Conservation (phyloP, 192 early-diverging fungal species). For the Entrophospora sp. region DNA sequence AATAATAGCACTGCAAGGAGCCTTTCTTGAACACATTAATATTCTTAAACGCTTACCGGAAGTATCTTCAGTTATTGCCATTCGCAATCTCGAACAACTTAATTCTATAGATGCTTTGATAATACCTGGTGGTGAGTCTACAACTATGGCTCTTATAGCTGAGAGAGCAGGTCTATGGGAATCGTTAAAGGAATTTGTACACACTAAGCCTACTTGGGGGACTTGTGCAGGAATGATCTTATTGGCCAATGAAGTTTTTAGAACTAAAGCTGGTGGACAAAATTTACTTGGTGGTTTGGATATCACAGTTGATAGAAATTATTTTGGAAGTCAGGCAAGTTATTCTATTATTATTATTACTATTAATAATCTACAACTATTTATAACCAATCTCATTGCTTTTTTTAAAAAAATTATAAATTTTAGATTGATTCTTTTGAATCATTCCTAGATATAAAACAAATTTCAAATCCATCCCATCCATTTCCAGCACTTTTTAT, state of each 20-base stretch:
- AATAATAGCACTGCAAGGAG: conserved; percentile 85
- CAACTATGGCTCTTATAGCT: conserved; percentile 87
- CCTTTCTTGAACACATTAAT: conserved; percentile 86
- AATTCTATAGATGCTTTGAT: conserved; percentile 75
- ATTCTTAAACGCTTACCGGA: conserved; percentile 64
- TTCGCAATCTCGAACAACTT: conserved; percentile 68
- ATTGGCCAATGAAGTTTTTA: conserved; percentile 63
- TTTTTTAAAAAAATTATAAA: background rate
- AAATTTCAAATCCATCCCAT: conserved; percentile 30
- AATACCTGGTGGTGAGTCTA: conserved; percentile 93
- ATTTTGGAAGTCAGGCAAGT: conserved; percentile 77
- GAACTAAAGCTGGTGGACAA: conserved; percentile 82
- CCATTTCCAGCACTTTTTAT: conserved; percentile 78
- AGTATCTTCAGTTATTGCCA: conserved; percentile 41
- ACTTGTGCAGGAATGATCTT: conserved; percentile 97
- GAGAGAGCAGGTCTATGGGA: conserved; percentile 78
- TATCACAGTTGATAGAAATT: conserved; percentile 83
- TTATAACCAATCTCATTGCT: background rate
- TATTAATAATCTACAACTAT: background rate
- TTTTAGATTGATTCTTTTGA: conserved; percentile 73
- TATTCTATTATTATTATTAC: background rate
- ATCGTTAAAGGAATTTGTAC: conserved; percentile 68
- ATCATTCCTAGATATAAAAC: conserved; percentile 48
- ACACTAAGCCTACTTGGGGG: conserved; percentile 75
- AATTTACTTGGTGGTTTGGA: conserved; percentile 72